Conservation (phyloP, 495 filamentous ascomycete genomes). For the Lentithecium fluviatile region DNA sequence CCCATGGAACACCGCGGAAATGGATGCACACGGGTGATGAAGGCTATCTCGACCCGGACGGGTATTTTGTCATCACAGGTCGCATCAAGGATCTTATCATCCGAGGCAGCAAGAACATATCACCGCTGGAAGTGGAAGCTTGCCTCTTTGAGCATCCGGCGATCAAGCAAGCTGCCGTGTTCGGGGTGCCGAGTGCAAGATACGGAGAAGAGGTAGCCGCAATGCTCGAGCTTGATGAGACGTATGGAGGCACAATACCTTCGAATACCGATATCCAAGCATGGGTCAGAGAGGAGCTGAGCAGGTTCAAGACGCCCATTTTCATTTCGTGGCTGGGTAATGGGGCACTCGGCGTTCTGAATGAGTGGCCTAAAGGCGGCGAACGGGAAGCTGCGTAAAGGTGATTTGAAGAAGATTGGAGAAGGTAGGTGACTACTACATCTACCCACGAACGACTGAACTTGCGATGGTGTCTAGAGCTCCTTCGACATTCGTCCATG, state of each 20-base stretch:
- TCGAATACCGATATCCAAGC: conserved; percentile 24
- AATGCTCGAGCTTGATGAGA: conserved; percentile 25
- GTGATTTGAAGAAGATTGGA: conserved; percentile 28
- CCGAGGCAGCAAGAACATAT: conserved; percentile 38
- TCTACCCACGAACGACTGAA: too few species aligned
- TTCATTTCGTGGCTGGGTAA: conserved; percentile 34
- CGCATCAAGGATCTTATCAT: conserved; percentile 39
- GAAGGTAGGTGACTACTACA: neutral
- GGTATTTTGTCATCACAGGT: conserved; percentile 35
- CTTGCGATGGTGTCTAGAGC: too few species aligned
- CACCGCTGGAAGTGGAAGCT: conserved; percentile 38
- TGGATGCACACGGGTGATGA: conserved; percentile 41
- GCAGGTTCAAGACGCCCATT: conserved; percentile 33
- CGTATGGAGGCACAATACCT: conserved; percentile 19
- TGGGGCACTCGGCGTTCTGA: conserved; percentile 10
- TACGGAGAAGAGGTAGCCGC: conserved; percentile 35
- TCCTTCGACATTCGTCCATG: too few species aligned
- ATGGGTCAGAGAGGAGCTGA: conserved; percentile 30
- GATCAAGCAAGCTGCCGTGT: conserved; percentile 27
- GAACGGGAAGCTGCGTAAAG: conserved; percentile 35
- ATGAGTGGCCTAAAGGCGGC: conserved; percentile 34
- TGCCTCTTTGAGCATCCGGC: conserved; percentile 28
- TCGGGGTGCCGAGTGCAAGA: conserved; percentile 35
- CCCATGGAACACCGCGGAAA: conserved; percentile 8
- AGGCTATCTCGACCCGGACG: conserved; percentile 33